Conservation (phyloP, 768 basidiomycete species). For the Lactarius quietus region DNA sequence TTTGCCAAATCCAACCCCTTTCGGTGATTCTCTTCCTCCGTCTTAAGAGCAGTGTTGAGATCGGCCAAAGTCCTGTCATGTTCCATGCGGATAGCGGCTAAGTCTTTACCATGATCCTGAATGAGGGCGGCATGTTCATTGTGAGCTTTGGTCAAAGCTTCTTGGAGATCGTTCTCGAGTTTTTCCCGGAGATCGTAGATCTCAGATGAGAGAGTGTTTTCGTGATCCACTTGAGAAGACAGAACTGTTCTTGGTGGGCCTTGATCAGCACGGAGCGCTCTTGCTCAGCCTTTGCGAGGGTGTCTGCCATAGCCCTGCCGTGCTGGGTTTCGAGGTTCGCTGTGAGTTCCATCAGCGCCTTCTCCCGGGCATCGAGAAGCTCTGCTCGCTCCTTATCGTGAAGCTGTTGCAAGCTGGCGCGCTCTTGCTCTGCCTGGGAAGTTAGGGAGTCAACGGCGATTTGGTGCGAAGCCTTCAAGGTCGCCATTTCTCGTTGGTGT, state of each 20-base stretch:
- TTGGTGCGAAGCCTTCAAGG: constrained; percentile 48
- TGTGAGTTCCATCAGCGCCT: constrained; percentile 34
- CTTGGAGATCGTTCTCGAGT: constrained; percentile 14
- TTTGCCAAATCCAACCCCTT: constrained; percentile 38
- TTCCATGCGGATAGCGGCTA: constrained; percentile 6
- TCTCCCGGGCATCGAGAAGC: constrained; percentile 46
- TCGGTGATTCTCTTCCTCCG: constrained; percentile 36
- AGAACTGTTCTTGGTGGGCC: constrained; percentile 40
- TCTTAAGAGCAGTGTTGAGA: constrained; percentile 40
- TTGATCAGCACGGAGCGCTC: constrained; percentile 34
- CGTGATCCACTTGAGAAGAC: constrained; percentile 46
- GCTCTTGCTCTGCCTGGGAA: constrained; percentile 37
- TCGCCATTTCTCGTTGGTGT: constrained; percentile 53
- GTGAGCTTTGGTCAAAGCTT: background rate
- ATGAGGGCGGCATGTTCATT: constrained; percentile 9
- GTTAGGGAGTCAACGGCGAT: constrained; percentile 34
- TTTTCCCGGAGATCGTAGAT: background rate
- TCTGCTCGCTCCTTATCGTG: constrained; percentile 40
- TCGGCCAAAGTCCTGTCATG: constrained; percentile 30
- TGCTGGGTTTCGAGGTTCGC: constrained; percentile 12
- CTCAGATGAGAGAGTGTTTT: constrained; percentile 37
- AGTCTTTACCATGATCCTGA: constrained; percentile 6
- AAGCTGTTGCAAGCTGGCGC: constrained; percentile 34
- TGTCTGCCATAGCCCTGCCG: constrained; percentile 20
- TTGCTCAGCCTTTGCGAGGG: constrained; percentile 31